phyloP scores from a whole-genome alignment of 106 monocot genomes.

The Narthecium ossifragum region DNA sequence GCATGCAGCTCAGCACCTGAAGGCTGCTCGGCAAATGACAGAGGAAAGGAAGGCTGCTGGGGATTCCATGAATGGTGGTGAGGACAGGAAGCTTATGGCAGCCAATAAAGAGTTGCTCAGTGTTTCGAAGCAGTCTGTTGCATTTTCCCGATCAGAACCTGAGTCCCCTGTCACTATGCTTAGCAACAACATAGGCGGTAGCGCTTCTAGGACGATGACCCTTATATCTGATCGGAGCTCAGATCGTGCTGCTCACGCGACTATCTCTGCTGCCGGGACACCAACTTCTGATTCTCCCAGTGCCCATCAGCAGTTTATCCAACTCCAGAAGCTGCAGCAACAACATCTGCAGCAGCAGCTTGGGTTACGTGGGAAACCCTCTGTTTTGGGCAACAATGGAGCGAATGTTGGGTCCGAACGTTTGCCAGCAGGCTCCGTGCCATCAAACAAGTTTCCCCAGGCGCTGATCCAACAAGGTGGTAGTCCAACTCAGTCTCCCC shows the following conservation, averaged over 20 bases:
- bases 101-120: slow-evolving; percentile 18
- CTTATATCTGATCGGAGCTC: slow-evolving; percentile 32
- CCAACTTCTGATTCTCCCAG: neutral
- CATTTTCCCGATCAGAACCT: slow-evolving; percentile 42
- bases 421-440: slow-evolving; percentile 14
- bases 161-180: slow-evolving; percentile 23
- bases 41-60: slow-evolving; percentile 44
- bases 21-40: slow-evolving; percentile 19
- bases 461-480: slow-evolving; percentile 30
- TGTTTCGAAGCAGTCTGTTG: slow-evolving; percentile 38
- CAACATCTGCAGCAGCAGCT: slow-evolving; percentile 28
- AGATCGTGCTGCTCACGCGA: slow-evolving; percentile 17
- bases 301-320: neutral
- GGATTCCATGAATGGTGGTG: slow-evolving; percentile 29
- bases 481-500: slow-evolving; percentile 28
- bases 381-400: slow-evolving; percentile 13
- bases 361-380: slow-evolving; percentile 30
- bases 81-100: slow-evolving; percentile 27
- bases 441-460: neutral
- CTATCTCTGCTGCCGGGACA: slow-evolving; percentile 12
- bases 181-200: slow-evolving; percentile 24
- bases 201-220: slow-evolving; percentile 40
- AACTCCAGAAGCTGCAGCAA: slow-evolving; percentile 13
- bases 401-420: slow-evolving; percentile 29
- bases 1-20: slow-evolving; percentile 18